These are phyloP conservation scores for Cladorrhinum samala DNA, from an alignment of 495 filamentous ascomycete species.

Conservation along the genomic window DNA sequence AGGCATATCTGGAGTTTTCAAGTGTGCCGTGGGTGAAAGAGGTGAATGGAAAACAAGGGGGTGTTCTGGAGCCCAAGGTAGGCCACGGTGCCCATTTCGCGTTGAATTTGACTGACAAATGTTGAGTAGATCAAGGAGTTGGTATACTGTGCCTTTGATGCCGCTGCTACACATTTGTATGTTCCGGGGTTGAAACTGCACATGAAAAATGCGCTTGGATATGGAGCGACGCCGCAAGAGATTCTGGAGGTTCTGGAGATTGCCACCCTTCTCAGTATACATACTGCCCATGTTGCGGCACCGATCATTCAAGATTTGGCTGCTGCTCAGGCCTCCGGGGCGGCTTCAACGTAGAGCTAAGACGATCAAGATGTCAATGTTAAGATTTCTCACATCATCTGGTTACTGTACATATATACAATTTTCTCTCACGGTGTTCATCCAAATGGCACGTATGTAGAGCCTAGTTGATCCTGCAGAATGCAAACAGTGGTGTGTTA, in stretches of 20 bases:
- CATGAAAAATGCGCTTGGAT: constrained; percentile 39
- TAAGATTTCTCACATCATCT: too few relatives aligned
- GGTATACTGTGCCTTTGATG: constrained; percentile 41
- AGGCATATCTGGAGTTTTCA: constrained; percentile 36
- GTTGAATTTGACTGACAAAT: neutral
- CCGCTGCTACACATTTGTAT: constrained; percentile 40
- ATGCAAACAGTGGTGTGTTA: too few relatives aligned
- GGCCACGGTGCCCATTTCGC: neutral
- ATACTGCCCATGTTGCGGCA: constrained; percentile 30
- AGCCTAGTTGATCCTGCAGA: too few relatives aligned
- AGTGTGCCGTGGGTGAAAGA: constrained; percentile 30
- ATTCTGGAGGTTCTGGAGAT: constrained; percentile 42
- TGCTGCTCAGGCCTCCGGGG: too few relatives aligned
- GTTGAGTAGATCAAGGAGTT: constrained; percentile 33
- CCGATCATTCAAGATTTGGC: constrained; percentile 24
- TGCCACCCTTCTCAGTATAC: constrained; percentile 34
- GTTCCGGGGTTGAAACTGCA: constrained; percentile 39
- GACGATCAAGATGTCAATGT: too few relatives aligned
- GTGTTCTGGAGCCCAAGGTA: constrained; percentile 35
- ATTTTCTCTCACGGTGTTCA: too few relatives aligned
- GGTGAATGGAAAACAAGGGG: constrained; percentile 16
- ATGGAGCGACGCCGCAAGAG: constrained; percentile 39
- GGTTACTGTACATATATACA: too few relatives aligned
- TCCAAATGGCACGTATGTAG: too few relatives aligned
- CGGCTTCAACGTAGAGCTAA: too few relatives aligned